Evolutionary conservation across 306 rosid genomes (phyloP), one percentile per base, ranked within the genome.

Genomic region (Acacia confusa): DNA sequence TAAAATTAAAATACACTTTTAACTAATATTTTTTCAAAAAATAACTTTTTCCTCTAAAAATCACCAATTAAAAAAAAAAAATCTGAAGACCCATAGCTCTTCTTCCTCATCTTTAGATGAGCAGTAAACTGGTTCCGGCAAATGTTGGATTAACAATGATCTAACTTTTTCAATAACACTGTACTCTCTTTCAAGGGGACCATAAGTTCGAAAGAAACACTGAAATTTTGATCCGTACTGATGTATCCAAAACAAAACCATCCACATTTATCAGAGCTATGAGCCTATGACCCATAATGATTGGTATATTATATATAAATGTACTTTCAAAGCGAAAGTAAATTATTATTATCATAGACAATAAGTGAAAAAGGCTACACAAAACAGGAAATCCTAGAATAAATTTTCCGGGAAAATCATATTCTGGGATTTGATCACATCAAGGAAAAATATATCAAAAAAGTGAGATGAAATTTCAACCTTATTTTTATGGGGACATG

Each of bases 361-460:
- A 57, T 57, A 12, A 60, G 34, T 60, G 34, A 25, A 60, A 19
- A 60, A 24, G 17, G 4, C 25, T 60, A 60, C 16, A 25, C 66
- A 57, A 25, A 11, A 60, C 48, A 85, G 41, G 45, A 44, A 72
- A 84, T 27, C 65, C 34, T 25, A 66, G 48, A 38, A 64, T 78
- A 80, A 74, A 53, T 58, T 67, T 74, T 78, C 65, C 61, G 57
- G 70, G 36, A 38, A 20, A 27, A 19, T 36, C 40, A 36, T 36
- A 36, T 65, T 50, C 5, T 32, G 16, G 45, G 7, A 24, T 15
- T 65, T 30, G 11, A 22, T 32, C 10, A 30, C 70, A 65, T 32
- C 70, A 32, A 15, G 22, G 40, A 36, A 36, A 36, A 36, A 36
- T 36, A 36, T 36, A 36, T 36, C 38, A 4, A 50, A 20, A 52